Conservation (phyloP, 208 protist genomes). For the Leishmania tarentolae region DNA sequence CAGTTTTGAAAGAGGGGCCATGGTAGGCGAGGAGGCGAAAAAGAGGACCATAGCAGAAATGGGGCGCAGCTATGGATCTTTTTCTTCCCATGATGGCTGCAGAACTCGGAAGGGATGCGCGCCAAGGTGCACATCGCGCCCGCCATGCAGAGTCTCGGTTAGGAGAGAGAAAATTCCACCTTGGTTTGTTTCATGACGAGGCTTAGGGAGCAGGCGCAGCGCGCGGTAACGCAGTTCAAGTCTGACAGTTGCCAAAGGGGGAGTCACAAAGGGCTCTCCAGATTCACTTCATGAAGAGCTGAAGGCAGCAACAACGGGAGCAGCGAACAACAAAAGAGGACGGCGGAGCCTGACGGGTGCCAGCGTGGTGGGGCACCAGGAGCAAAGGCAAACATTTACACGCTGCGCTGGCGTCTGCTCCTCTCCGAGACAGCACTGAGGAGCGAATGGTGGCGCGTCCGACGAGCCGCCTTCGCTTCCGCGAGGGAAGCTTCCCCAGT, state of each 20-base stretch:
- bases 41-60: not conserved
- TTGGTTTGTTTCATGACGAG: not conserved
- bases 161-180: not conserved
- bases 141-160: not conserved
- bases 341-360: not conserved
- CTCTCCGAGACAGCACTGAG: slow-evolving; percentile 16
- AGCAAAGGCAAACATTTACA: not conserved
- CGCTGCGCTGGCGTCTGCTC: slow-evolving; percentile 4
- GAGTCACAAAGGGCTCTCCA: not conserved
- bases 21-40: not conserved
- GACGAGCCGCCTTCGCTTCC: slow-evolving; percentile 6
- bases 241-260: not conserved
- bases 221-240: not conserved
- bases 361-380: not conserved
- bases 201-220: not conserved
- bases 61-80: not conserved
- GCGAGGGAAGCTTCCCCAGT: slow-evolving; percentile 9
- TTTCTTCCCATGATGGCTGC: not conserved
- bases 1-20: not conserved
- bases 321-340: not conserved
- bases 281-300: not conserved
- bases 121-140: not conserved
- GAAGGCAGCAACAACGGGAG: not conserved
- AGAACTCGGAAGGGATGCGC: not conserved
- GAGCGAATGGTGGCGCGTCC: slow-evolving; percentile 22